Percentiles rank a stretch among this genome's conserved stretches.
Conservation (phyloP, 108 stramenopile genomes). For the Fragilariopsis cylindrus region DNA sequence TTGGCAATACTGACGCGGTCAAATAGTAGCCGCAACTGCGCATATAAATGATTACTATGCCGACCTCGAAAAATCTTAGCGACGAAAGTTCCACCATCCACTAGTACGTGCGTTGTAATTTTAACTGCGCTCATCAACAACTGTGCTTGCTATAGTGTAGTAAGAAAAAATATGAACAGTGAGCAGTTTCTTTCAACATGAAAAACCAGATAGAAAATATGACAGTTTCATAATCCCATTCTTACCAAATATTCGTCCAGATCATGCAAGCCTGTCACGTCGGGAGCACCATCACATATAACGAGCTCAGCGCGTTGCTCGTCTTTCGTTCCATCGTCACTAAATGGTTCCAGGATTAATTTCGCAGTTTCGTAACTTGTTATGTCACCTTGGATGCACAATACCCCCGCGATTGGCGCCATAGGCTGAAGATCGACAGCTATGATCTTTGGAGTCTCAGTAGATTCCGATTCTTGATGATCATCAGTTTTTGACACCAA, state of each 20-base stretch:
- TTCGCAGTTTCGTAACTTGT: constrained; percentile 84
- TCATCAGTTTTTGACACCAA: constrained; percentile 30
- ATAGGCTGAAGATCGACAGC: constrained; percentile 98
- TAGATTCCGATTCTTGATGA: constrained; percentile 3
- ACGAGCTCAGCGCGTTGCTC: constrained; percentile 88
- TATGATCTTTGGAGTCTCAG: constrained; percentile 62
- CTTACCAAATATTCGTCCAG: constrained; percentile 72
- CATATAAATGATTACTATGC: constrained; percentile 89
- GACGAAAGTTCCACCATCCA: constrained; percentile 89
- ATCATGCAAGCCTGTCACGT: constrained; percentile 95
- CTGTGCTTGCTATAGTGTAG: constrained; percentile 69
- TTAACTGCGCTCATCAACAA: constrained; percentile 91
- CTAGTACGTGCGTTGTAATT: constrained; percentile 90
- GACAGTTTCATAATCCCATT: no score
- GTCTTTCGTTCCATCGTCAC: constrained; percentile 5
- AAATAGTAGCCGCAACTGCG: constrained; percentile 92
- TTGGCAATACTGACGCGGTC: constrained; percentile 79
- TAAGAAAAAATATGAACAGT: constrained; percentile 42
- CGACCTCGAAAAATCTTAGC: constrained; percentile 98
- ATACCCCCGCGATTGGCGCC: constrained; percentile 95
- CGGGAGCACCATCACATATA: constrained; percentile 98
- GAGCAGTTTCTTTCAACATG: no score
- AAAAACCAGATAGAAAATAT: no score
- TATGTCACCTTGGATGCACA: constrained; percentile 93
- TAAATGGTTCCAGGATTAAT: constrained; percentile 79